These are phyloP conservation scores for Naematelia encephala DNA, from an alignment of 768 basidiomycete species.

Conservation along the genomic window DNA sequence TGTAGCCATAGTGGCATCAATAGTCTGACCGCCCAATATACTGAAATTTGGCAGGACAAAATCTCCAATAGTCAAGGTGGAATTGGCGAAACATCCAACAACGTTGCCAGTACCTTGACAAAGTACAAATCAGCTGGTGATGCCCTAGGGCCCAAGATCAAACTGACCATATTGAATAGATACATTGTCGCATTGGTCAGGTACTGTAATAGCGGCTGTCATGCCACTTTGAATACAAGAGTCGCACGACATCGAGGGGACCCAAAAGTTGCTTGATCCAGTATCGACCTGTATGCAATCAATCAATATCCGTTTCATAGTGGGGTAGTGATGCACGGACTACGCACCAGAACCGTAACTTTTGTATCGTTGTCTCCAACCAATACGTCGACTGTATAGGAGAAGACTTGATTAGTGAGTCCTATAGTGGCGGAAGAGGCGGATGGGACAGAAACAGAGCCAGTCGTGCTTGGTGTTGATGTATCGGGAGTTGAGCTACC, in stretches of 20 bases:
- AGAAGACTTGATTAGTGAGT: neutral
- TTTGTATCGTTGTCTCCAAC: neutral
- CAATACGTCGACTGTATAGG: neutral
- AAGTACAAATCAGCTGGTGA: neutral
- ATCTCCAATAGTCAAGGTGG: conserved; percentile 1
- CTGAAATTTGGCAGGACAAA: neutral
- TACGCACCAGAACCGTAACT: neutral
- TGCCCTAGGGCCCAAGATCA: neutral
- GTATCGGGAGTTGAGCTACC: too few relatives aligned
- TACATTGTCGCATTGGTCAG: neutral
- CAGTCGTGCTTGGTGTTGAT: too few relatives aligned
- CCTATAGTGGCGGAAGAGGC: neutral
- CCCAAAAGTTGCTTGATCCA: conserved; percentile 4
- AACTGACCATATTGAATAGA: neutral
- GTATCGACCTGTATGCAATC: conserved; percentile 6
- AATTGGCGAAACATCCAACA: neutral
- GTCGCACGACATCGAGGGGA: neutral
- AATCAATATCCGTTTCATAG: neutral
- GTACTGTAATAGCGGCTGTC: neutral
- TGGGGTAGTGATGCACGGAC: neutral
- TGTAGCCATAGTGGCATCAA: neutral
- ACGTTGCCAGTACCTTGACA: conserved; percentile 1
- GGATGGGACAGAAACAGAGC: neutral
- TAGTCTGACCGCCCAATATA: neutral
- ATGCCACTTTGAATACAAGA: conserved; percentile 1